These are phyloP conservation scores for Sporothrix phasma DNA, from an alignment of 2,329 filamentous ascomycete genomes.

Conservation along the genomic window DNA sequence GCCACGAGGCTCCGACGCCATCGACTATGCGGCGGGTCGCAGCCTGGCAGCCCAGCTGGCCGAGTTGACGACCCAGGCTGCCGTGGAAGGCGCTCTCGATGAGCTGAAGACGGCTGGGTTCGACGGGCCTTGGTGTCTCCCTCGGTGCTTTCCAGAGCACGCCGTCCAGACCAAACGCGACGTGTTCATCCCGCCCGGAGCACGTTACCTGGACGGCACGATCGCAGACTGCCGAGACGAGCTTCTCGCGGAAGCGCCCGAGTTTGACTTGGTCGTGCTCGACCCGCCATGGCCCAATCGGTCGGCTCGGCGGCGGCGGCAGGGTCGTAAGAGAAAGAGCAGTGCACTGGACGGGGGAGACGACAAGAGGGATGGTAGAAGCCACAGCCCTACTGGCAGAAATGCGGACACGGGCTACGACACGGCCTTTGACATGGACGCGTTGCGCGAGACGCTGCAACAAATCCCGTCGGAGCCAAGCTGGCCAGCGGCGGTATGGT, in stretches of 20 bases:
- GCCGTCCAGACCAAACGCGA: constrained; percentile 14
- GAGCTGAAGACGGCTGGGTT: constrained; percentile 26
- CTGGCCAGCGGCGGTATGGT: constrained; percentile 49
- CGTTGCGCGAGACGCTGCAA: constrained; percentile 41
- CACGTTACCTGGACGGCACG: constrained; percentile 39
- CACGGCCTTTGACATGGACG: constrained; percentile 33
- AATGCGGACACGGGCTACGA: constrained; percentile 27
- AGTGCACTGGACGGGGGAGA: neutral
- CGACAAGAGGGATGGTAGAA: too few species aligned
- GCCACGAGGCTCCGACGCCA: constrained; percentile 24
- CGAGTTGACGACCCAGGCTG: constrained; percentile 43
- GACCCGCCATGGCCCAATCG: constrained; percentile 78
- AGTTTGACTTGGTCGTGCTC: constrained; percentile 59
- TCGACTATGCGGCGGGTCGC: constrained; percentile 17
- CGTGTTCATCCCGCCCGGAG: constrained; percentile 32
- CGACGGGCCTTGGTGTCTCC: constrained; percentile 37
- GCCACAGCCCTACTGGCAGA: too few species aligned
- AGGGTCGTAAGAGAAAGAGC: constrained; percentile 34
- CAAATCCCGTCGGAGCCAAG: constrained; percentile 44
- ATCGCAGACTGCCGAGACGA: constrained; percentile 32
- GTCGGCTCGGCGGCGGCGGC: constrained; percentile 43
- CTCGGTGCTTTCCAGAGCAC: constrained; percentile 23
- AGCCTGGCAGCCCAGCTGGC: constrained; percentile 40
- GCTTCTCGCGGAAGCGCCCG: constrained; percentile 34
- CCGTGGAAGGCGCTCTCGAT: constrained; percentile 35